These are phyloP conservation scores for Meyerozyma carpophila DNA, from an alignment of 1,139 yeast genomes.

Conservation along the genomic window DNA sequence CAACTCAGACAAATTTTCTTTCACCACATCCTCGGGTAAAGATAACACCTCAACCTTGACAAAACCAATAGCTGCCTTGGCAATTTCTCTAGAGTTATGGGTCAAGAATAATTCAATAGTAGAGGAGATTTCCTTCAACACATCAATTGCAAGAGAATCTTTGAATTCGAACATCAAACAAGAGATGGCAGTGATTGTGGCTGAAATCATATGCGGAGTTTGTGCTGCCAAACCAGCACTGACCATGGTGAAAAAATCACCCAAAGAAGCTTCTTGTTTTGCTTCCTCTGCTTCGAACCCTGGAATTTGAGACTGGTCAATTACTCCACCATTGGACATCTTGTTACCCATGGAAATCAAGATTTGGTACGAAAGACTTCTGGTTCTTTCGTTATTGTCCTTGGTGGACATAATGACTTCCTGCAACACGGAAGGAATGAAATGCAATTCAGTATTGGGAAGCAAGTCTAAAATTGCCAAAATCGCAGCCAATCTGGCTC, in stretches of 20 bases:
- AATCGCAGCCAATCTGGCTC: slow-evolving; percentile 72
- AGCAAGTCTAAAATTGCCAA: slow-evolving; percentile 53
- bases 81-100: slow-evolving; percentile 88
- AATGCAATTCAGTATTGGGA: slow-evolving; percentile 60
- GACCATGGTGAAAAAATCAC: slow-evolving; percentile 86
- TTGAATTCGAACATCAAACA: slow-evolving; percentile 86
- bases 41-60: slow-evolving; percentile 86
- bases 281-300: slow-evolving; percentile 61
- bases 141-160: slow-evolving; percentile 48
- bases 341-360: slow-evolving; percentile 77
- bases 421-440: slow-evolving; percentile 77
- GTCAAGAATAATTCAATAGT: slow-evolving; percentile 88
- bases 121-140: slow-evolving; percentile 70
- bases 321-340: slow-evolving; percentile 67
- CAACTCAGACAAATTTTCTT: slow-evolving; percentile 59
- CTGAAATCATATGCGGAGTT: slow-evolving; percentile 93
- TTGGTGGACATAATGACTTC: slow-evolving; percentile 92
- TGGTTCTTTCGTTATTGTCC: slow-evolving; percentile 86
- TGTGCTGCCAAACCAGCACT: slow-evolving; percentile 96
- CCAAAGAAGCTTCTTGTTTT: slow-evolving; percentile 55
- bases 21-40: slow-evolving; percentile 75
- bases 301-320: slow-evolving; percentile 62
- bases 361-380: slow-evolving; percentile 74
- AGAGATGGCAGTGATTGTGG: slow-evolving; percentile 86
- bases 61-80: slow-evolving; percentile 89